Evolutionary conservation across 179 eudicot species (phyloP).

Genomic region (Silene noctiflora): DNA sequence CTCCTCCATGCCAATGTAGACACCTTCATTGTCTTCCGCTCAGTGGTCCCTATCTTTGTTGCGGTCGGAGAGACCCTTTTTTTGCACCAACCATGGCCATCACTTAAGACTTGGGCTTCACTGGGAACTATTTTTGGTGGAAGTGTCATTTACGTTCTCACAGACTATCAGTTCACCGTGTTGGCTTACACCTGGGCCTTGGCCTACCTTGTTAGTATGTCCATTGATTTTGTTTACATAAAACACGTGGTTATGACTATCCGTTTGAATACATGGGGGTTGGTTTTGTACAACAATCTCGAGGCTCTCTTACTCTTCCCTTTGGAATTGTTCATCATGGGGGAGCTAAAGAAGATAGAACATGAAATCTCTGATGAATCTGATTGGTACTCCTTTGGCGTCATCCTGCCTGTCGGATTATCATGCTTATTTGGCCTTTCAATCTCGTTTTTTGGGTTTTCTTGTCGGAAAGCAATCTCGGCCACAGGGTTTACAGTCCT

Average conservation of each 20-base stretch:
- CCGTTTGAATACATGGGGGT: conserved; percentile 90
- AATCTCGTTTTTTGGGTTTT: conserved; percentile 88
- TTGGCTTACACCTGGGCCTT: conserved; percentile 90
- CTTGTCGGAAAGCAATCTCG: conserved; percentile 87
- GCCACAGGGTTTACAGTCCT: conserved; percentile 96
- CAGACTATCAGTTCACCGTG: conserved; percentile 87
- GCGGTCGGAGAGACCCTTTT: conserved; percentile 87
- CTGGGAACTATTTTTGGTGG: conserved; percentile 84
- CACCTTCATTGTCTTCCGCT: conserved; percentile 91
- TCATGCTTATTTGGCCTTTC: conserved; percentile 90
- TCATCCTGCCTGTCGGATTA: conserved; percentile 82
- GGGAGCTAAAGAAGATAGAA: conserved; percentile 85
- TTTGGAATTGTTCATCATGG: conserved; percentile 81
- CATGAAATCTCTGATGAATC: conserved; percentile 77
- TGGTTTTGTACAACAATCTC: conserved; percentile 89
- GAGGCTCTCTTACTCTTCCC: conserved; percentile 90
- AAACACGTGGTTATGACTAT: conserved; percentile 97
- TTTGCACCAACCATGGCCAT: conserved; percentile 95
- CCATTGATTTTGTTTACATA: conserved; percentile 94
- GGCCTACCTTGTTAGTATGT: conserved; percentile 90
- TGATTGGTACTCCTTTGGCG: conserved; percentile 77
- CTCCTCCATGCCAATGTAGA: conserved; percentile 95
- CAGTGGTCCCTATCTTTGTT: conserved; percentile 89
- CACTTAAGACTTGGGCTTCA: conserved; percentile 74
- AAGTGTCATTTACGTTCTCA: conserved; percentile 73